phyloP scores from a whole-genome alignment of 768 basidiomycete genomes.

The Trametes elegans region DNA sequence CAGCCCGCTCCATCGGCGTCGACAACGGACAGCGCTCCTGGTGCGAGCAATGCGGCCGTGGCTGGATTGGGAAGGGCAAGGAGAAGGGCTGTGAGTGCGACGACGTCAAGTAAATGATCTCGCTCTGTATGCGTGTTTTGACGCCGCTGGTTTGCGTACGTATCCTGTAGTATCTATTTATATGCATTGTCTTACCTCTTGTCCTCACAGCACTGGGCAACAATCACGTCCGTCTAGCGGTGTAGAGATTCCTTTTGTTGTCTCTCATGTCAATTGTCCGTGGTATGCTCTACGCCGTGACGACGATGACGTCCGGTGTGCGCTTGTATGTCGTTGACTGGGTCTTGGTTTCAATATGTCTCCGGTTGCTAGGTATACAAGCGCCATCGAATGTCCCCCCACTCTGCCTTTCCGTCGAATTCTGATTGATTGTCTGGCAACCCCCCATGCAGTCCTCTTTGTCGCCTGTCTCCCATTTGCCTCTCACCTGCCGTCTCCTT shows the following conservation, averaged over 20 bases:
- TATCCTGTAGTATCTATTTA: background rate
- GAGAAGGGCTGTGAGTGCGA: slow-evolving; percentile 44
- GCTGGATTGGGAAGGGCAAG: slow-evolving; percentile 52
- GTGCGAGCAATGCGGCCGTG: slow-evolving; percentile 76
- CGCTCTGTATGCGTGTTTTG: slow-evolving; percentile 1
- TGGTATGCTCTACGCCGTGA: slow-evolving; percentile 23
- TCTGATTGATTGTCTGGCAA: slow-evolving; percentile 14
- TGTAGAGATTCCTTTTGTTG: slow-evolving; percentile 16
- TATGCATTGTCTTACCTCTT: background rate
- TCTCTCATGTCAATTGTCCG: slow-evolving; percentile 17
- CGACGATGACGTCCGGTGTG: slow-evolving; percentile 23
- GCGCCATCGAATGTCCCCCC: slow-evolving; percentile 13
- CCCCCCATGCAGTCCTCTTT: background rate
- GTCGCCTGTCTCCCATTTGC: background rate
- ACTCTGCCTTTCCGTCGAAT: slow-evolving; percentile 8
- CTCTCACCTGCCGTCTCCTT: background rate
- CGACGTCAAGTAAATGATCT: slow-evolving; percentile 31
- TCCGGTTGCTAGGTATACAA: slow-evolving; percentile 10
- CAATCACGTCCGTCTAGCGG: slow-evolving; percentile 32
- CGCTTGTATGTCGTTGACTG: slow-evolving; percentile 10
- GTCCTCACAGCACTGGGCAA: slow-evolving; percentile 25
- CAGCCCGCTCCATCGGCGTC: slow-evolving; percentile 63
- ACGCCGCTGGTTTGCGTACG: slow-evolving; percentile 30
- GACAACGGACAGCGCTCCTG: slow-evolving; percentile 60
- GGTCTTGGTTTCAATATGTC: slow-evolving; percentile 6